A percentile compares a stretch with the other conserved stretches of the same genome.
Conservation (phyloP, 306 rosid species). For the Morella rubra region DNA sequence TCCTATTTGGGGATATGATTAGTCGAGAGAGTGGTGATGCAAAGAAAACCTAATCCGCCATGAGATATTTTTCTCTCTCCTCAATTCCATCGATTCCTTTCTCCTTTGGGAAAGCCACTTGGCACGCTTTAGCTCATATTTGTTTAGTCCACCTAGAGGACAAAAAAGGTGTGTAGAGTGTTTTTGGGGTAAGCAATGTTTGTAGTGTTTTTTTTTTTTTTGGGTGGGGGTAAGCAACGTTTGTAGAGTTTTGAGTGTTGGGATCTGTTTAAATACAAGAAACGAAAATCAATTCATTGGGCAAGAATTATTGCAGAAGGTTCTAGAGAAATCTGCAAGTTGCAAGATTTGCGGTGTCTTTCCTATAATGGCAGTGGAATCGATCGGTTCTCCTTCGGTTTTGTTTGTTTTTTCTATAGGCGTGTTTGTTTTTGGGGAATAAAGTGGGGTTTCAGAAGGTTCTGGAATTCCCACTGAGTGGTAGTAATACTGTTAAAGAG, state of each 20-base stretch:
- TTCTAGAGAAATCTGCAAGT: background rate
- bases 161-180: background rate
- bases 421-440: too few relatives aligned
- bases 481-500: background rate
- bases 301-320: background rate
- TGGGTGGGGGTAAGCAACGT: too few relatives aligned
- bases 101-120: constrained; percentile 39
- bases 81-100: background rate
- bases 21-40: background rate
- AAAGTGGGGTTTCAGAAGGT: background rate
- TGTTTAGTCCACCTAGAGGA: background rate
- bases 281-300: too few relatives aligned
- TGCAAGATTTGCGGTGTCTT: background rate
- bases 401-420: background rate
- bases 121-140: background rate
- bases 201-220: too few relatives aligned
- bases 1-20: background rate
- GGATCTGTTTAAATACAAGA: too few relatives aligned
- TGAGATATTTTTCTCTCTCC: constrained; percentile 40
- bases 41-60: constrained; percentile 6
- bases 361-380: background rate
- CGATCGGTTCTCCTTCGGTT: background rate
- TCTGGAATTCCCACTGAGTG: background rate
- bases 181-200: too few relatives aligned
- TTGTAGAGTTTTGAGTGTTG: too few relatives aligned